phyloP scores from a whole-genome alignment of 345 rosid species.

The sweet orange (Citrus sinensis) region DVS_A1.0 CM039161.1:21249001-21249500 shows the following conservation, averaged over 20 bases:
- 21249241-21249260: not conserved
- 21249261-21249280: not conserved
- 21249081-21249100: not conserved
- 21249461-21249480: constrained; percentile 61
- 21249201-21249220: not conserved
- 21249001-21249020: not conserved
- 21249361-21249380: constrained; percentile 79
- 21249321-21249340: constrained; percentile 80
- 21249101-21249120: not conserved
- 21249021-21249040: not conserved
- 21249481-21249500: constrained; percentile 69
- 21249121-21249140: not conserved
- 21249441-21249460: constrained; percentile 76
- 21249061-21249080: not conserved
- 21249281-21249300: constrained; percentile 21
- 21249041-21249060: not conserved
- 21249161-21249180: not conserved
- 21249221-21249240: not conserved
- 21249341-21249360: constrained; percentile 61
- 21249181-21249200: not conserved
- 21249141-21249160: not conserved
- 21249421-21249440: constrained; percentile 76
- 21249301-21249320: constrained; percentile 64
- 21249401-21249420: constrained; percentile 66
- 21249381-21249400: constrained; percentile 76